A percentile compares a stretch with the other conserved stretches of the same genome.
Evolutionary conservation across 352 stramenopile genomes (phyloP).

Genomic region (Phytophthora pseudosyringae): DNA sequence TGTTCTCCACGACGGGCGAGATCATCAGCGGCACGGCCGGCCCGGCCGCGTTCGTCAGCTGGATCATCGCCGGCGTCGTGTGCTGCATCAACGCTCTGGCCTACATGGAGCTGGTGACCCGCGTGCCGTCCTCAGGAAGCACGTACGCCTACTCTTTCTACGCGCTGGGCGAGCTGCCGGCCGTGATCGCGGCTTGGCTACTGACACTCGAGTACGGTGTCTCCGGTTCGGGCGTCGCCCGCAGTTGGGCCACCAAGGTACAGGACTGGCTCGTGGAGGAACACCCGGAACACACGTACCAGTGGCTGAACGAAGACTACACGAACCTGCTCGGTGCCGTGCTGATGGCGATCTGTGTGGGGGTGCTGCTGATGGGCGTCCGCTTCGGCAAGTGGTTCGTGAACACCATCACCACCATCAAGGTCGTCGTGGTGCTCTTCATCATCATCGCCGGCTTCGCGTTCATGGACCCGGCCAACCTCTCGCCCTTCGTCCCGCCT

Average conservation of each 20-base stretch:
- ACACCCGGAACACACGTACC: constrained; percentile 43
- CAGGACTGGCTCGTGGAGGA: constrained; percentile 65
- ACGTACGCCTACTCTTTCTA: constrained; percentile 95
- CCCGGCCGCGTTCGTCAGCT: constrained; percentile 83
- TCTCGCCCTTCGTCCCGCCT: constrained; percentile 83
- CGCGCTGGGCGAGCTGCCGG: constrained; percentile 92
- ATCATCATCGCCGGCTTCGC: constrained; percentile 92
- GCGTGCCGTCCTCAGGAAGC: constrained; percentile 88
- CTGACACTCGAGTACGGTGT: constrained; percentile 95
- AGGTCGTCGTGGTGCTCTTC: constrained; percentile 89
- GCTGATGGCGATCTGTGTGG: constrained; percentile 74
- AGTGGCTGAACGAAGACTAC: constrained; percentile 69
- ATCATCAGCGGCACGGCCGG: constrained; percentile 85
- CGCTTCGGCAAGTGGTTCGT: constrained; percentile 92
- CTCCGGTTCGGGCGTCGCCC: constrained; percentile 89
- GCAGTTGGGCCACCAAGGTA: constrained; percentile 93
- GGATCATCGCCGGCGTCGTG: constrained; percentile 80
- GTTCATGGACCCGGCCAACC: constrained; percentile 81
- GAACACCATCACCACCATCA: constrained; percentile 86
- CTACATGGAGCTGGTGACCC: constrained; percentile 91
- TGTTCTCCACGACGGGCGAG: constrained; percentile 88
- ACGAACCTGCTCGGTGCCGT: constrained; percentile 68
- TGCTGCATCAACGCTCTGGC: constrained; percentile 85
- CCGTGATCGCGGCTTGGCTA: constrained; percentile 87
- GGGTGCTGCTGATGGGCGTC: constrained; percentile 82